Evolutionary conservation across 306 rosid species (phyloP), one percentile per base, ranked within the genome.

Genomic region (Glycine soja): DNA sequence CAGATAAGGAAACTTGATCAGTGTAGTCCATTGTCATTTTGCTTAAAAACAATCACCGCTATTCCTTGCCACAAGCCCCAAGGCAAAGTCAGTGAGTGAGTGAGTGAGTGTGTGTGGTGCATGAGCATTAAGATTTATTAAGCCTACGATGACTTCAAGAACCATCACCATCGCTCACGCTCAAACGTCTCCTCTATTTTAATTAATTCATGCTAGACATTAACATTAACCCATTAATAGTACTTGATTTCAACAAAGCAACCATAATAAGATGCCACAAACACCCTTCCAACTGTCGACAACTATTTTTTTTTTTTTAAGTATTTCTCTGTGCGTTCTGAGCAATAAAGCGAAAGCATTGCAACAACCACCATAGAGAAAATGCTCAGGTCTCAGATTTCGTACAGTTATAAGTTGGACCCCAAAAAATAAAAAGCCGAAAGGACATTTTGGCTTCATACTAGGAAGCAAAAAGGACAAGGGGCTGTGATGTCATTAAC

Each of bases 401-500:
- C 2, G 30, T 2, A 24, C 30, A 24, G 30, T 24, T 24, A 24
- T 24, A 24, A 24, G 30, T 24, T 24, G 30, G 30, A 24, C 30
- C 30, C 30, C 30, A 24, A 24, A 24, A 24, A 24, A 24, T 24
- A 24, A 24, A 24, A 24, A 24, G 30, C 30, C 30, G 30, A 24
- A 24, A 24, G 30, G 30, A 24, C 30, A 24, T 0, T 24, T 24
- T 24, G 30, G 30, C 30, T 24, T 24, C 30, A 24, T 24, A 24
- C 30, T 24, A 24, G 30, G 30, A 24, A 24, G 30, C 30, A 24
- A 24, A 64, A 77, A 84, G 65, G 70, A 78, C 83, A 75, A 79
- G 85, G 85, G 81, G 77, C 66, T 18, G 10, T 57, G 40, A 52
- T 15, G 92, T 81, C 87, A 87, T 86, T 88, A 80, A 82, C 48